Percentiles rank a stretch among this genome's conserved stretches.
phyloP scores from a whole-genome alignment of 2,329 filamentous ascomycete genomes.

The Phaeosphaeria sp. region DNA sequence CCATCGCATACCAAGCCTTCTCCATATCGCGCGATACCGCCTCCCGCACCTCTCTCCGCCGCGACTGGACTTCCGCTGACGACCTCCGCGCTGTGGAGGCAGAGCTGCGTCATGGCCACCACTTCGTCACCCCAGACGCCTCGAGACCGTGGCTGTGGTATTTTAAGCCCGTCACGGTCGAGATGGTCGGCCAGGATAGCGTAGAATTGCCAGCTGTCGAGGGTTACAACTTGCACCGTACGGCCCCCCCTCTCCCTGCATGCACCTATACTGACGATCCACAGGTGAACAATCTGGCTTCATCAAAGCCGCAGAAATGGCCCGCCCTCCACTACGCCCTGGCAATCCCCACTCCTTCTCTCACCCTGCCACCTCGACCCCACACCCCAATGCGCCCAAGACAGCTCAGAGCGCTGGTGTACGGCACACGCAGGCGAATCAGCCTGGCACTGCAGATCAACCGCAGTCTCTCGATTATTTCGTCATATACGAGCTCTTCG shows the following conservation, averaged over 20 bases:
- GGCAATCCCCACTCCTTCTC: constrained; percentile 27
- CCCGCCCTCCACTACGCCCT: constrained; percentile 35
- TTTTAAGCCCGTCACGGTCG: constrained; percentile 36
- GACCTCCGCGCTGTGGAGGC: constrained; percentile 41
- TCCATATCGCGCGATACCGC: constrained; percentile 34
- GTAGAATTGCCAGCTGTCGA: constrained; percentile 34
- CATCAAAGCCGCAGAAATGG: constrained; percentile 44
- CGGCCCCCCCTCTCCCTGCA: constrained; percentile 3
- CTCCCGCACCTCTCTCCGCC: constrained; percentile 12
- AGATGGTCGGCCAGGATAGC: constrained; percentile 28
- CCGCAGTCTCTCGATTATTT: constrained; percentile 39
- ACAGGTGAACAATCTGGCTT: constrained; percentile 42
- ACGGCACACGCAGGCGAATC: constrained; percentile 26
- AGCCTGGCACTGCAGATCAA: constrained; percentile 17
- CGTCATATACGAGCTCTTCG: constrained; percentile 48
- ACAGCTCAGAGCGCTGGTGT: constrained; percentile 21
- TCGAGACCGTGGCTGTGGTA: constrained; percentile 44
- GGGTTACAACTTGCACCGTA: constrained; percentile 42
- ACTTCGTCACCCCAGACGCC: constrained; percentile 41
- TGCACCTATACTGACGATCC: constrained; percentile 22
- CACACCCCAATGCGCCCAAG: constrained; percentile 27
- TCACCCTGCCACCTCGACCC: constrained; percentile 24
- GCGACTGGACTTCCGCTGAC: constrained; percentile 29
- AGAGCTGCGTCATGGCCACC: constrained; percentile 32
- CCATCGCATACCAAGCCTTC: constrained; percentile 46